A percentile compares a stretch with the other conserved stretches of the same genome.
phyloP scores from a whole-genome alignment of 371 early-diverging fungal species.

The Syncephalastrum contaminatum region DNA sequence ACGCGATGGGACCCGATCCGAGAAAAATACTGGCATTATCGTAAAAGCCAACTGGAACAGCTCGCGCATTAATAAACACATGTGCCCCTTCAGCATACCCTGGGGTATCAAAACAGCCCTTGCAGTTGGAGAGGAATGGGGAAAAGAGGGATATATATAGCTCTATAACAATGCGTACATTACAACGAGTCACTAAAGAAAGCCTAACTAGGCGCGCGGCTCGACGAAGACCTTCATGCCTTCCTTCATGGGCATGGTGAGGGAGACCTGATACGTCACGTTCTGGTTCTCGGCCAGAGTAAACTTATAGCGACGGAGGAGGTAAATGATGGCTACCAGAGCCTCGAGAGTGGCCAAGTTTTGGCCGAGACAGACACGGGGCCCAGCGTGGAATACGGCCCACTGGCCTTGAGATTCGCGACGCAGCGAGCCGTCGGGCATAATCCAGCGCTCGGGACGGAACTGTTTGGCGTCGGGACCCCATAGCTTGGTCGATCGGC shows the following conservation, averaged over 20 bases:
- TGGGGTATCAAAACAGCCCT: too few species aligned
- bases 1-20: slow-evolving; percentile 66
- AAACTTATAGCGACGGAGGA: slow-evolving; percentile 43
- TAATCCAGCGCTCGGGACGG: slow-evolving; percentile 64
- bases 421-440: slow-evolving; percentile 30
- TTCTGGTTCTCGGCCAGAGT: slow-evolving; percentile 37
- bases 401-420: slow-evolving; percentile 46
- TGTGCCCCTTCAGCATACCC: too few species aligned
- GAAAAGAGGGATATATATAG: too few species aligned
- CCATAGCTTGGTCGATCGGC: slow-evolving; percentile 57
- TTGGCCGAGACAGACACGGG: slow-evolving; percentile 64
- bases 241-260: slow-evolving; percentile 50
- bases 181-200: too few species aligned
- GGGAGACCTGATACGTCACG: slow-evolving; percentile 30
- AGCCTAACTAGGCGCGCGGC: neutral
- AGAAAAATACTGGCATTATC: slow-evolving; percentile 74
- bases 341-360: slow-evolving; percentile 49
- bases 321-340: slow-evolving; percentile 30
- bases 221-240: slow-evolving; percentile 40
- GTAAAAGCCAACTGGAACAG: slow-evolving; percentile 42
- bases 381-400: slow-evolving; percentile 68
- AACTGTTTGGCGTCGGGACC: slow-evolving; percentile 59
- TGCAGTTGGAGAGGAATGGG: too few species aligned
- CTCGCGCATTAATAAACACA: neutral
- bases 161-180: too few species aligned